Evolutionary conservation across 202 grass and related monocot genomes (phyloP).

Genomic region (Schoenoplectus tabernaemontani): DNA sequence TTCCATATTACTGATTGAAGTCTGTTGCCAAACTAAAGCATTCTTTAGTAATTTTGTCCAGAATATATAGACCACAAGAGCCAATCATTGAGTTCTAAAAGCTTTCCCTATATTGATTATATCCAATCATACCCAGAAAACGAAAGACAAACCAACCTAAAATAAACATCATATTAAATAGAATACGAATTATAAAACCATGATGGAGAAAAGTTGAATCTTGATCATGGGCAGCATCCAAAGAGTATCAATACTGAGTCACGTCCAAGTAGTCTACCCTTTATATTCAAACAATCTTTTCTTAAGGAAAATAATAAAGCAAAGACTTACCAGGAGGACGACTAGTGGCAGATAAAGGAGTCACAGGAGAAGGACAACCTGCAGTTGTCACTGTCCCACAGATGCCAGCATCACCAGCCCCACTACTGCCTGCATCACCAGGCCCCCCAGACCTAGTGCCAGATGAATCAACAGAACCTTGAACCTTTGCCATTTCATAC

Average conservation of each 20-base stretch:
- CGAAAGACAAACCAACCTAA: background rate
- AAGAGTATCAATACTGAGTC: background rate
- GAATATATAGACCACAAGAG: background rate
- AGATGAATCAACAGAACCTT: slow-evolving; percentile 10
- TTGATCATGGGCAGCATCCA: background rate
- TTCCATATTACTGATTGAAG: background rate
- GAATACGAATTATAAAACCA: background rate
- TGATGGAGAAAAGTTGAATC: background rate
- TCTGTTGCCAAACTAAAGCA: background rate
- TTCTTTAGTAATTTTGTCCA: background rate
- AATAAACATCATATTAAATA: background rate
- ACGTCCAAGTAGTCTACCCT: background rate
- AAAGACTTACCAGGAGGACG: slow-evolving; percentile 31
- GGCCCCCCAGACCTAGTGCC: slow-evolving; percentile 1
- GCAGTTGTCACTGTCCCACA: background rate
- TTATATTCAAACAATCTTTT: background rate
- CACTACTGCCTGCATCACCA: slow-evolving; percentile 5
- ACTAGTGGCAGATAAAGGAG: slow-evolving; percentile 16
- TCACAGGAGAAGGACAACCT: slow-evolving; percentile 23
- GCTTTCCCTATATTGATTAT: background rate
- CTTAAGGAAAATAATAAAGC: background rate
- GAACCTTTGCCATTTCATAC: slow-evolving; percentile 33
- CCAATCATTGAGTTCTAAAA: background rate
- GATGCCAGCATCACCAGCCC: slow-evolving; percentile 2
- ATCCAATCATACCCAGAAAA: background rate